Percentiles rank a stretch among this genome's conserved stretches.
Evolutionary conservation across 176 grass and related monocot species (phyloP).

Genomic region (Neostapfia colusana): DNA sequence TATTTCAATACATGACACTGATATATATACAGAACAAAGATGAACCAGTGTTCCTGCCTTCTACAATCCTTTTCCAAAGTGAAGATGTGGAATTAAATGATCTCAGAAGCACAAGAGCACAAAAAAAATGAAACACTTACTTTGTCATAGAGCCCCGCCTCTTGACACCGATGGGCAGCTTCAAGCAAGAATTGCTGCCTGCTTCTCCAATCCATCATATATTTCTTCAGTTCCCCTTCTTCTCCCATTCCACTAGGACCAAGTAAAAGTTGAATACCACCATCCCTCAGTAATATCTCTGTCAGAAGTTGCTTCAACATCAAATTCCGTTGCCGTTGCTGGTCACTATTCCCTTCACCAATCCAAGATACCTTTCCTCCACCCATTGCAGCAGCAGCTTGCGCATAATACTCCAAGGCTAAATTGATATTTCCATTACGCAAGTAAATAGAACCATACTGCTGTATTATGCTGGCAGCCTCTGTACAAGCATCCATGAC

Average conservation of each 20-base stretch:
- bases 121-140: slow-evolving; percentile 39
- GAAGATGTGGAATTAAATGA: slow-evolving; percentile 23
- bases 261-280: slow-evolving; percentile 84
- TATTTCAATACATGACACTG: background rate
- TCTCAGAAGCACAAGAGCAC: background rate
- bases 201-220: slow-evolving; percentile 81
- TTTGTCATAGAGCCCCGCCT: slow-evolving; percentile 92
- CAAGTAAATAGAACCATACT: slow-evolving; percentile 87
- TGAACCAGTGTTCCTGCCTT: background rate
- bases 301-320: slow-evolving; percentile 89
- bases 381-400: slow-evolving; percentile 87
- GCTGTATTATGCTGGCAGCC: slow-evolving; percentile 73
- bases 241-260: slow-evolving; percentile 90
- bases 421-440: slow-evolving; percentile 83
- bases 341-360: slow-evolving; percentile 59
- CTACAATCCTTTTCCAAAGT: background rate
- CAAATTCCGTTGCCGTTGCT: slow-evolving; percentile 76
- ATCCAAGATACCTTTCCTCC: slow-evolving; percentile 82
- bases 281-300: slow-evolving; percentile 86
- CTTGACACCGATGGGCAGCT: slow-evolving; percentile 79
- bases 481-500: slow-evolving; percentile 97
- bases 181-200: slow-evolving; percentile 86
- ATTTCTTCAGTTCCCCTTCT: slow-evolving; percentile 84
- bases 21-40: slow-evolving; percentile 7
- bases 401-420: slow-evolving; percentile 88